phyloP scores from a whole-genome alignment of 2,329 filamentous ascomycete species.

The Fusarium sp. region DNA sequence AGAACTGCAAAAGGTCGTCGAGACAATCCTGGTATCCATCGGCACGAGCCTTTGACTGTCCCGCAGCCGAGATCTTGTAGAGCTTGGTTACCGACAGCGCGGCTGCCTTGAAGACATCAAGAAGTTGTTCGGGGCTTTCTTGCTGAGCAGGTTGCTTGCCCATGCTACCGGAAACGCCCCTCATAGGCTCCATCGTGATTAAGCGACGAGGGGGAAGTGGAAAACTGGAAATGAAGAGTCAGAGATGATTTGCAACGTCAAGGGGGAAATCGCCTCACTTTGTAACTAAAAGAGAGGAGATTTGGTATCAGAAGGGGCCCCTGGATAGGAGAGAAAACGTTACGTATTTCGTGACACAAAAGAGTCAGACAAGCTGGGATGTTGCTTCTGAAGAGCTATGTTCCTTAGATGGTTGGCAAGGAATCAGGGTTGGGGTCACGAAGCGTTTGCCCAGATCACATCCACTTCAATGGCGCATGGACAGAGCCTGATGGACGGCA shows the following conservation, averaged over 20 bases:
- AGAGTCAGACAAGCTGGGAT: constrained; percentile 20
- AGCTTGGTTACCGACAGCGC: constrained; percentile 95
- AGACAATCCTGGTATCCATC: constrained; percentile 95
- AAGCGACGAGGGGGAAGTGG: constrained; percentile 4
- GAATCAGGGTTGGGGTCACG: constrained; percentile 38
- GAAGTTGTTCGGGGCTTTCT: constrained; percentile 72
- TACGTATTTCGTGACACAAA: background rate
- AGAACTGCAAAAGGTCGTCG: constrained; percentile 86
- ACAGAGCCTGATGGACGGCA: constrained; percentile 44
- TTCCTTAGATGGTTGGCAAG: constrained; percentile 20
- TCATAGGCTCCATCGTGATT: constrained; percentile 51
- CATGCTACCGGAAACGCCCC: constrained; percentile 45
- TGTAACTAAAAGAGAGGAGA: background rate
- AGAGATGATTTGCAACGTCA: constrained; percentile 17
- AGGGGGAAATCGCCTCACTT: constrained; percentile 33
- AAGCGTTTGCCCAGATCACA: constrained; percentile 35
- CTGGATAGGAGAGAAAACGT: background rate
- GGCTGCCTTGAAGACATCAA: constrained; percentile 91
- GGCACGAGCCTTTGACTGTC: constrained; percentile 78
- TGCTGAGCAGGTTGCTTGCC: constrained; percentile 50
- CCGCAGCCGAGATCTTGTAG: constrained; percentile 89
- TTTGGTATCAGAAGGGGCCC: background rate
- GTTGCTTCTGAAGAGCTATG: constrained; percentile 27
- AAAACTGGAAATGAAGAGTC: constrained; percentile 19
- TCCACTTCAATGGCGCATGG: constrained; percentile 34